Evolutionary conservation across 2,329 filamentous ascomycete genomes (phyloP).

Genomic region (Trichoderma asperellum): DNA sequence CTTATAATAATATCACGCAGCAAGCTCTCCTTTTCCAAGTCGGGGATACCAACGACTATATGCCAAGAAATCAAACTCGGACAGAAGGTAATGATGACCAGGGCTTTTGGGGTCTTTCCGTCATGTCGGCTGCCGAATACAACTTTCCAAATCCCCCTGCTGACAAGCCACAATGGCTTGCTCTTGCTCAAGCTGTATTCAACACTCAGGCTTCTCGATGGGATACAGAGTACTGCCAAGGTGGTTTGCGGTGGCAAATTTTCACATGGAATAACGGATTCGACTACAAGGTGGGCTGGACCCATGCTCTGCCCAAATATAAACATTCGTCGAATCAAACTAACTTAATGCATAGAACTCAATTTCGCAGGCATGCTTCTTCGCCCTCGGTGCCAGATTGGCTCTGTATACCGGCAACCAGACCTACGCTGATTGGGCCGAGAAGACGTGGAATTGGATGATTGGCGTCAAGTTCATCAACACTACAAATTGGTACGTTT

Average conservation of each 20-base stretch:
- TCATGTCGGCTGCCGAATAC: slow-evolving; percentile 71
- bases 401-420: slow-evolving; percentile 76
- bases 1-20: slow-evolving; percentile 69
- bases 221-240: slow-evolving; percentile 70
- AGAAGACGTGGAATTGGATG: slow-evolving; percentile 73
- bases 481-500: slow-evolving; percentile 59
- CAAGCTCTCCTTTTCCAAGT: slow-evolving; percentile 75
- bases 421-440: slow-evolving; percentile 79
- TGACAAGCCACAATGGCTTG: slow-evolving; percentile 66
- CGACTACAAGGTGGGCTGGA: slow-evolving; percentile 62
- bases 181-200: slow-evolving; percentile 78
- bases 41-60: slow-evolving; percentile 73
- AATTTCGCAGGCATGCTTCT: slow-evolving; percentile 66
- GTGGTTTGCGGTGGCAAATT: slow-evolving; percentile 83
- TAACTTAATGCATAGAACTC: slow-evolving; percentile 62
- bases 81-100: slow-evolving; percentile 76
- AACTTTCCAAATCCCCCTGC: slow-evolving; percentile 64
- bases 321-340: background rate
- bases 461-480: slow-evolving; percentile 60
- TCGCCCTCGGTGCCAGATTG: slow-evolving; percentile 67
- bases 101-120: slow-evolving; percentile 73
- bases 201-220: slow-evolving; percentile 76
- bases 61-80: slow-evolving; percentile 72
- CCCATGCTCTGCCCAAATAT: background rate
- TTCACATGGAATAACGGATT: slow-evolving; percentile 82